Base-by-base conservation (phyloP, 2,329 filamentous ascomycete species). In the Scedosporium dehoogii region DNA sequence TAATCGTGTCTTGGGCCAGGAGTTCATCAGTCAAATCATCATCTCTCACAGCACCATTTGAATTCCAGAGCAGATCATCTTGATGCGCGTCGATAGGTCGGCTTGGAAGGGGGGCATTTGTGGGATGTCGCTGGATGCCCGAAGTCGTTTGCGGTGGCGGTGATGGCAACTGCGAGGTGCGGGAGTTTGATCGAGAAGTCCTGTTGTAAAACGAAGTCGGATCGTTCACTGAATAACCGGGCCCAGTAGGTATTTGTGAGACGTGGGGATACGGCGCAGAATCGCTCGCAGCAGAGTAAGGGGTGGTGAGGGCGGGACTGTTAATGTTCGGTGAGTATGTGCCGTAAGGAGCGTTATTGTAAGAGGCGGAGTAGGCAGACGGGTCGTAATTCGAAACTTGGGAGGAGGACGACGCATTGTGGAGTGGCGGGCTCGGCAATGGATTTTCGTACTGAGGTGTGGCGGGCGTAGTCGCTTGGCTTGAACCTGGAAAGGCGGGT, bases 51-150 rank as follows among this genome's bases (percentile, higher is more conserved):
- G 67, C 67, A n/a, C 72, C 73, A 66, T 76, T 75, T 2, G 74
- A 70, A n/a, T 69, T 70, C 71, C 78, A 79, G 44, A 73, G 72
- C 2, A 70, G 70, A 51, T 78, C 75, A 63, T 81, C 78, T 3
- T 74, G 71, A 44, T 78, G 65, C 57, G 75, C 73, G 9, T 79
- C 78, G 66, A 77, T 74, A 55, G 78, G 83, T 56, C 80, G 78
- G 63, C 74, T 84, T n/a, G 83, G 81, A 57, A 86, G 73, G 51
- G 84, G 80, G 62, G 84, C 79, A 70, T 85, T 81, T 16, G 84
- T 86, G 1, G 84, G 84, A 63, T 85, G 81, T 60, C 83, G 77
- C 64, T 79, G 76, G 10, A 85, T 70, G n/a, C 48, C 59, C 44
- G 23, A 33, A 42, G 60, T 58, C 14, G 33, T 33, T 38, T 78